Conservation (phyloP, 2,329 filamentous ascomycete species). For the Monilinia aucupariae region DNA sequence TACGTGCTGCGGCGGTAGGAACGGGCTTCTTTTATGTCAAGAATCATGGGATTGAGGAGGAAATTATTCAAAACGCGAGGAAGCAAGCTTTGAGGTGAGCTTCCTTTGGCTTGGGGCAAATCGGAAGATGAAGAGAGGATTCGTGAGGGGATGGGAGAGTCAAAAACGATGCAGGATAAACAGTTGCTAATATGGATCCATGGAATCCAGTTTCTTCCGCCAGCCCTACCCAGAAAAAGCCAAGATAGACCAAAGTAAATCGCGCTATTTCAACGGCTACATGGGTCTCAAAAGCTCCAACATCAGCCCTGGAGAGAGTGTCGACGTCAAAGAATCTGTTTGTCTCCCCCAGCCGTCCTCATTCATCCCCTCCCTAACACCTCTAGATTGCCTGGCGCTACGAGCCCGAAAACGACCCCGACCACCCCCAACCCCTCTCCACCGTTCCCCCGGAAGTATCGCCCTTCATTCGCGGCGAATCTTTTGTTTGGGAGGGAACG, state of each 20-base stretch:
- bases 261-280: conserved; percentile 46
- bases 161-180: not conserved
- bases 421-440: conserved; percentile 36
- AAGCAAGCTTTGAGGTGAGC: conserved; percentile 31
- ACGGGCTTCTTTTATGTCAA: conserved; percentile 46
- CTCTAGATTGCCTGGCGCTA: conserved; percentile 44
- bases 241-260: conserved; percentile 34
- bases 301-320: conserved; percentile 46
- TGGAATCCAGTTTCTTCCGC: conserved; percentile 42
- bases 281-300: conserved; percentile 38
- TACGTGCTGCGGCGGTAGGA: conserved; percentile 40
- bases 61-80: conserved; percentile 33
- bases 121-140: not conserved
- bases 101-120: not conserved
- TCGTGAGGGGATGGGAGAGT: not conserved
- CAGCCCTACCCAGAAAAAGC: conserved; percentile 43
- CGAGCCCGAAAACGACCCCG: conserved; percentile 47
- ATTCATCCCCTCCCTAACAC: not conserved
- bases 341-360: not conserved
- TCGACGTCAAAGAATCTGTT: conserved; percentile 46
- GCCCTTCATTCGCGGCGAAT: conserved; percentile 42
- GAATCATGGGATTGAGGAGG: conserved; percentile 40
- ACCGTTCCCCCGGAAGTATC: conserved; percentile 42
- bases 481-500: conserved; percentile 50
- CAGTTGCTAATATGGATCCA: conserved; percentile 8